Evolutionary conservation across 139 green algal species (phyloP).

Genomic region (Chlorella sp.): DNA sequence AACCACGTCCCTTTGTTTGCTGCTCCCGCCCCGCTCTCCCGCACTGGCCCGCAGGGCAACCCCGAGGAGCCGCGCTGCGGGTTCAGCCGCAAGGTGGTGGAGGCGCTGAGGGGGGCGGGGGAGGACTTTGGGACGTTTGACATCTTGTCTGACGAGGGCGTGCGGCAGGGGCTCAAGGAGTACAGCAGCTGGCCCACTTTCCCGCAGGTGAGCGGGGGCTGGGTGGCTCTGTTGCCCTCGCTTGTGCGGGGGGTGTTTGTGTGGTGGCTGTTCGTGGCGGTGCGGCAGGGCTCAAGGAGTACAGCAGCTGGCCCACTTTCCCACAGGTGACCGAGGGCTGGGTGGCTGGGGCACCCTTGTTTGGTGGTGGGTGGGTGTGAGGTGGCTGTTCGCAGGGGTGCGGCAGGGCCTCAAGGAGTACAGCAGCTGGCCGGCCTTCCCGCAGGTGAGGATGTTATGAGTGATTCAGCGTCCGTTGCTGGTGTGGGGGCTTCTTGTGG

Average conservation of each 20-base stretch:
- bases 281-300: constrained; percentile 89
- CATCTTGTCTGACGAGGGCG: constrained; percentile 84
- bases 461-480: neutral
- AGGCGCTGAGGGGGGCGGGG: constrained; percentile 58
- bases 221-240: neutral
- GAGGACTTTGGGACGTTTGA: constrained; percentile 84
- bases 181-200: constrained; percentile 92
- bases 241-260: no score
- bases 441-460: constrained; percentile 85
- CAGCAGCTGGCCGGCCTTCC: constrained; percentile 91
- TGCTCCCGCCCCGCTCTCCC: neutral
- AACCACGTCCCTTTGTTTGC: neutral
- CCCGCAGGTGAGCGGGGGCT: constrained; percentile 84
- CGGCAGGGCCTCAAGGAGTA: constrained; percentile 89
- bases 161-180: constrained; percentile 89
- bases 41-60: constrained; percentile 64
- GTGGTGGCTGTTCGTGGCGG: neutral
- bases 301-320: constrained; percentile 91
- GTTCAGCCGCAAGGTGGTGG: constrained; percentile 86
- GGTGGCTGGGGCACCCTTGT: neutral
- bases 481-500: no score
- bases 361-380: no score
- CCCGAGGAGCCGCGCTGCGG: constrained; percentile 85
- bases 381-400: no score
- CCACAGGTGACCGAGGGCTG: constrained; percentile 87